A percentile compares a stretch with the other conserved stretches of the same genome.
Evolutionary conservation across 2,329 filamentous ascomycete genomes (phyloP).

Genomic region (Ceratocystis smalleyi): DNA sequence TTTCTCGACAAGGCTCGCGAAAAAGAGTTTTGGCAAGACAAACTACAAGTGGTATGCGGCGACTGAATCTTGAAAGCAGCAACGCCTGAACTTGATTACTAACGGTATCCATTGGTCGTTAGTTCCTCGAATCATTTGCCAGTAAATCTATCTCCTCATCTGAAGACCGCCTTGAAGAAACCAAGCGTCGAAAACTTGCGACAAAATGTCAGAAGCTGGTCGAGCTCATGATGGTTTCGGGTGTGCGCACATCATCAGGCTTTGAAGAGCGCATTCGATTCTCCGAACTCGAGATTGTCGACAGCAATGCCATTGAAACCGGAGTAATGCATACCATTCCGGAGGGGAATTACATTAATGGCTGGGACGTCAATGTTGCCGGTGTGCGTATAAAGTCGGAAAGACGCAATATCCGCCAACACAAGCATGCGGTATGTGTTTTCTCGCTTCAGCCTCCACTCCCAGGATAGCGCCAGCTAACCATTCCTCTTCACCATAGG

Average conservation of each 20-base stretch:
- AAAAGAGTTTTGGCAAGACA: constrained; percentile 99
- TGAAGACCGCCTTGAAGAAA: constrained; percentile 89
- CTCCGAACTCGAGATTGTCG: constrained; percentile 90
- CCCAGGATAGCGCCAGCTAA: neutral
- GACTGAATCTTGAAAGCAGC: constrained; percentile 20
- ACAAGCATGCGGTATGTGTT: constrained; percentile 67
- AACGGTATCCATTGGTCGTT: neutral
- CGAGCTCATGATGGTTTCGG: constrained; percentile 98
- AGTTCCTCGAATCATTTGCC: constrained; percentile 95
- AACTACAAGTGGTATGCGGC: constrained; percentile 65
- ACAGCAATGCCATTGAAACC: constrained; percentile 80
- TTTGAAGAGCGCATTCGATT: constrained; percentile 97
- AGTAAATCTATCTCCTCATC: constrained; percentile 95
- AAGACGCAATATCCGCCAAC: constrained; percentile 75
- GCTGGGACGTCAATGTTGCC: constrained; percentile 93
- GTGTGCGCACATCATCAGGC: constrained; percentile 83
- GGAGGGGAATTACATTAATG: constrained; percentile 82
- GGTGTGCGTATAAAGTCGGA: constrained; percentile 66
- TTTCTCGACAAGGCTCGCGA: constrained; percentile 93
- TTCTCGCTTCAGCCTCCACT: neutral
- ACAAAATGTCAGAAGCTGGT: constrained; percentile 89
- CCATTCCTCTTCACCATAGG: constrained; percentile 32
- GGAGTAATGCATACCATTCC: constrained; percentile 76
- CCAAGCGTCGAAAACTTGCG: constrained; percentile 82
- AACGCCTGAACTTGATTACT: neutral